These are phyloP conservation scores for Capsaspora owczarzaki DNA, from an alignment of 78 protist species.

Conservation along the genomic window DNA sequence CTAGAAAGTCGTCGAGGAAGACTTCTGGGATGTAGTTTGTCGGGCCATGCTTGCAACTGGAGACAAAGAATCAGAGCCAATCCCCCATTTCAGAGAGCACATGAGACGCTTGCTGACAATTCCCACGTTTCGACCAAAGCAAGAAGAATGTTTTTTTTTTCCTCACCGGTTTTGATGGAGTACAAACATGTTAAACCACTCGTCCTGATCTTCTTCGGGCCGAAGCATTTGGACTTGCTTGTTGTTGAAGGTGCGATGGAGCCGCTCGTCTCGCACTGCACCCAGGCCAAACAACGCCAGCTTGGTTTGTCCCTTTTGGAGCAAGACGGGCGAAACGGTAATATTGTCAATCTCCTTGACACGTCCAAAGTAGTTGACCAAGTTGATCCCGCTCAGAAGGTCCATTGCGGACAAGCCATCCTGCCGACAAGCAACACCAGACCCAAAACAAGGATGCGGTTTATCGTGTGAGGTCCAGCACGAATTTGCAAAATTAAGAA, in stretches of 20 bases:
- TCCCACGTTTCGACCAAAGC: too few relatives aligned
- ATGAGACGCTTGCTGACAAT: too few relatives aligned
- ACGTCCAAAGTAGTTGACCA: conserved; percentile 92
- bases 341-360: conserved; percentile 58
- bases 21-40: conserved; percentile 68
- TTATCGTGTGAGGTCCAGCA: too few relatives aligned
- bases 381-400: conserved; percentile 50
- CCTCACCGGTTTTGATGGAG: conserved; percentile 87
- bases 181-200: conserved; percentile 86
- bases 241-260: conserved; percentile 65
- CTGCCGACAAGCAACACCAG: not conserved
- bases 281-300: conserved; percentile 96
- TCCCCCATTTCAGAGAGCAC: too few relatives aligned
- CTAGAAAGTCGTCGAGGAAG: conserved; percentile 65
- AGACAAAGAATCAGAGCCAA: not conserved
- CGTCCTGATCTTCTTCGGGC: conserved; percentile 56
- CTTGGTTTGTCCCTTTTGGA: conserved; percentile 55
- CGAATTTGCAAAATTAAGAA: too few relatives aligned
- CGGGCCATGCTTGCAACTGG: conserved; percentile 41
- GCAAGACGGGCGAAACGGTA: conserved; percentile 67
- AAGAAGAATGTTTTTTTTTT: too few relatives aligned
- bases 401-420: conserved; percentile 83
- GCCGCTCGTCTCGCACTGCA: conserved; percentile 87
- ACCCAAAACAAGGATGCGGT: not conserved
- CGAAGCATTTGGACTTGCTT: conserved; percentile 46